Conservation (phyloP, 2,329 filamentous ascomycete genomes). For the Ceratocystiopsis sp. region DNA sequence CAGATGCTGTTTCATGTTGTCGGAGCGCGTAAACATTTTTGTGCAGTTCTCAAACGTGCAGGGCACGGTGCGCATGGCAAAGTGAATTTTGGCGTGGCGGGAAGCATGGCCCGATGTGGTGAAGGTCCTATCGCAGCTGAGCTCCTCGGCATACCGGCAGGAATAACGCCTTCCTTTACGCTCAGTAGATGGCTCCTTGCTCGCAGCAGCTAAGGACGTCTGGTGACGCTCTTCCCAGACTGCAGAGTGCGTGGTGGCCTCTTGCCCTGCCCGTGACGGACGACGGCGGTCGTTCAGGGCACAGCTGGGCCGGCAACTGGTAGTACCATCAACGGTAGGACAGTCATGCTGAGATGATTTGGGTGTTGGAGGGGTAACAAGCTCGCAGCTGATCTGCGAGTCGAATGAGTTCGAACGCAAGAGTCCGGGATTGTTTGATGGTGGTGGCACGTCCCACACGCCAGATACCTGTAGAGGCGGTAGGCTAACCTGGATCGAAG, state of each 20-base stretch:
- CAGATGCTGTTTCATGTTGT: slow-evolving; percentile 79
- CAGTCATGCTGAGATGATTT: slow-evolving; percentile 21
- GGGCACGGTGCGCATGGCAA: slow-evolving; percentile 58
- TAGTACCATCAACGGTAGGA: background rate
- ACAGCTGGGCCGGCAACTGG: slow-evolving; percentile 13
- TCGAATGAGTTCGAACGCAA: slow-evolving; percentile 44
- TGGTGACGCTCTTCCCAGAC: slow-evolving; percentile 16
- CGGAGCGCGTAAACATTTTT: slow-evolving; percentile 66
- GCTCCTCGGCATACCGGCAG: slow-evolving; percentile 54
- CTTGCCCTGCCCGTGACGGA: no score
- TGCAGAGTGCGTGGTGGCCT: background rate
- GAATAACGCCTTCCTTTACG: slow-evolving; percentile 46
- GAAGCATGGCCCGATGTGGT: slow-evolving; percentile 77
- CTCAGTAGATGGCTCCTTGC: slow-evolving; percentile 11
- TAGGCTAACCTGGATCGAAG: background rate
- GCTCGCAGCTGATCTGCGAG: slow-evolving; percentile 38
- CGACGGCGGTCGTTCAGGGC: slow-evolving; percentile 10
- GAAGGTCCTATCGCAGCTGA: slow-evolving; percentile 61
- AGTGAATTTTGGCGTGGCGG: slow-evolving; percentile 71
- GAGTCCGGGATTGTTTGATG: slow-evolving; percentile 35
- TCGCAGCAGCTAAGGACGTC: slow-evolving; percentile 7
- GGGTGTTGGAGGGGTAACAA: slow-evolving; percentile 38
- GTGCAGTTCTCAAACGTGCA: slow-evolving; percentile 53
- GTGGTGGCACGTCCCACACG: no score
- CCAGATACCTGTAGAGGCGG: slow-evolving; percentile 8